phyloP scores from a whole-genome alignment of 2,329 filamentous ascomycete genomes.

The Exophiala oligosperma region DNA sequence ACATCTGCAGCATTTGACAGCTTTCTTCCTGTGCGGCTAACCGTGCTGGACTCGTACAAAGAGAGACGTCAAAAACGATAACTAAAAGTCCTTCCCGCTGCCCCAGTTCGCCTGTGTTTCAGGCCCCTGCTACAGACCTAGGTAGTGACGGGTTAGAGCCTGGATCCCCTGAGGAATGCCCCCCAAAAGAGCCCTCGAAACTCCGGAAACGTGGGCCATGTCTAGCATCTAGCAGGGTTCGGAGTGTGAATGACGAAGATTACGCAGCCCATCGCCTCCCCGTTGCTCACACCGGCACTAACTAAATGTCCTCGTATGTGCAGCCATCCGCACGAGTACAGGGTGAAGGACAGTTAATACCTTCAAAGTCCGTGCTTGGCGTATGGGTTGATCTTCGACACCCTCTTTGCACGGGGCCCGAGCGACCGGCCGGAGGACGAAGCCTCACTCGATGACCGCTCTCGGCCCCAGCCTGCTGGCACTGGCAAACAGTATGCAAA shows the following conservation, averaged over 20 bases:
- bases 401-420: background rate
- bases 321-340: too few species aligned
- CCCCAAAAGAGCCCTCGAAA: background rate
- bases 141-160: conserved; percentile 1
- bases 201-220: conserved; percentile 20
- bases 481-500: too few species aligned
- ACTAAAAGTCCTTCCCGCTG: background rate
- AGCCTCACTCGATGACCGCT: too few species aligned
- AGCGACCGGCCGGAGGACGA: background rate
- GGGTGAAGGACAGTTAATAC: background rate
- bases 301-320: background rate
- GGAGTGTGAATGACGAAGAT: background rate
- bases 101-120: conserved; percentile 17
- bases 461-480: too few species aligned
- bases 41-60: conserved; percentile 22
- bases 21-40: conserved; percentile 17
- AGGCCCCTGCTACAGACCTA: conserved; percentile 7
- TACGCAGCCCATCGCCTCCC: background rate
- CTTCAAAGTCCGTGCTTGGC: too few species aligned
- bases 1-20: conserved; percentile 23
- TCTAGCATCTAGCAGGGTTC: background rate
- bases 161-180: background rate
- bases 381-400: background rate
- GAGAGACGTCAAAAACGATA: conserved; percentile 12
- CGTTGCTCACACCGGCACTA: too few species aligned